Evolutionary conservation across 148 eudicot species (phyloP).

Genomic region (Heliamphora exappendiculata): DNA sequence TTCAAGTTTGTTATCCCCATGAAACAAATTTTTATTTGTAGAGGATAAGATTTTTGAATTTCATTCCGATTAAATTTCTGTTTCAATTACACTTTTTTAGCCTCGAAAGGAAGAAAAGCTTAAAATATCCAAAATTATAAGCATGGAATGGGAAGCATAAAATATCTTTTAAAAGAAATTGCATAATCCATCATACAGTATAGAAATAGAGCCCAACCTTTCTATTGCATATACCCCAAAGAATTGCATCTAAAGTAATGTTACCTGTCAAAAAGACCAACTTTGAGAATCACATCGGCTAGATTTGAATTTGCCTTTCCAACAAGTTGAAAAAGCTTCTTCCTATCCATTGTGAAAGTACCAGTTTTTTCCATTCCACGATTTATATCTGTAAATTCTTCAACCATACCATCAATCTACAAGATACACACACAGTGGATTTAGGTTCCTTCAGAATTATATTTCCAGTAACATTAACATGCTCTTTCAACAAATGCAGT

Average conservation of each 20-base stretch:
- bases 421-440: slow-evolving; percentile 9
- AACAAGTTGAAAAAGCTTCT: slow-evolving; percentile 88
- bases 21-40: background rate
- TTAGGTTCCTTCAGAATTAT: background rate
- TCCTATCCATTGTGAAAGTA: slow-evolving; percentile 77
- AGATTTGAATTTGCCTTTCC: slow-evolving; percentile 94
- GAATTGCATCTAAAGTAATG: background rate
- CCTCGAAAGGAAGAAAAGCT: background rate
- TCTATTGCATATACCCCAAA: background rate
- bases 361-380: slow-evolving; percentile 93
- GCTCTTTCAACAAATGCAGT: no score
- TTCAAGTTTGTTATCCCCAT: no score
- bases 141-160: background rate
- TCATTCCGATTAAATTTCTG: background rate
- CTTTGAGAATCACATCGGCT: slow-evolving; percentile 91
- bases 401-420: slow-evolving; percentile 89
- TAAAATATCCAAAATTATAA: background rate
- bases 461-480: background rate
- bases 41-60: background rate
- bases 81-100: background rate
- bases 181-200: background rate
- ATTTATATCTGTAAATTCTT: slow-evolving; percentile 83
- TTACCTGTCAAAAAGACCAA: slow-evolving; percentile 95
- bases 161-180: background rate
- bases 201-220: background rate